Percentiles rank a stretch among this genome's conserved stretches.
phyloP scores from a whole-genome alignment of 495 filamentous ascomycete genomes.

The Xylaria longipes region DNA sequence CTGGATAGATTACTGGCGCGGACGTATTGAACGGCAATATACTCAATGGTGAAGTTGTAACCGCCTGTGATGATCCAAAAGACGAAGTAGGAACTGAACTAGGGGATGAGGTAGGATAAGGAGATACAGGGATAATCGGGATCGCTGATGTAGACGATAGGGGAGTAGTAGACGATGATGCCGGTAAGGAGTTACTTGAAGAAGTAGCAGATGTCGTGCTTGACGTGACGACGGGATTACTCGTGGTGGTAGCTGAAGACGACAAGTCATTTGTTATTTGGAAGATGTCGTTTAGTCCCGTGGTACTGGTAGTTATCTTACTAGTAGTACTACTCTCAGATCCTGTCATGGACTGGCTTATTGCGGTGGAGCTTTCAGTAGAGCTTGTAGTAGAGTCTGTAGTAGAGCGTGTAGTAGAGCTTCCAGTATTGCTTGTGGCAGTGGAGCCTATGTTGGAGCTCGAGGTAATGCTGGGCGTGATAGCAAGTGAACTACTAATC shows the following conservation, averaged over 20 bases:
- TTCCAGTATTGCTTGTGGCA: not conserved
- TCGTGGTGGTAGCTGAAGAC: not conserved
- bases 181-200: not conserved
- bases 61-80: not conserved
- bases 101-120: not conserved
- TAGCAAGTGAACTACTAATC: not conserved
- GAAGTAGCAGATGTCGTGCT: not conserved
- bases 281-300: not conserved
- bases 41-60: not conserved
- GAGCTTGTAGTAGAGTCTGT: not conserved
- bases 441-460: not conserved
- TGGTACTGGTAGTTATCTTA: not conserved
- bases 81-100: not conserved
- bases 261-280: not conserved
- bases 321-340: not conserved
- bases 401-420: not conserved
- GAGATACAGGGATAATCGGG: not conserved
- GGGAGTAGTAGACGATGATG: not conserved
- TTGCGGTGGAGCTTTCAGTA: not conserved
- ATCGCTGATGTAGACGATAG: not conserved
- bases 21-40: not conserved
- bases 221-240: no score
- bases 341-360: not conserved
- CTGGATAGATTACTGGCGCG: not conserved
- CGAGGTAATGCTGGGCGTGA: not conserved